Evolutionary conservation across 805 yeast genomes (phyloP).

Genomic region (Candida parachauliodes): DNA sequence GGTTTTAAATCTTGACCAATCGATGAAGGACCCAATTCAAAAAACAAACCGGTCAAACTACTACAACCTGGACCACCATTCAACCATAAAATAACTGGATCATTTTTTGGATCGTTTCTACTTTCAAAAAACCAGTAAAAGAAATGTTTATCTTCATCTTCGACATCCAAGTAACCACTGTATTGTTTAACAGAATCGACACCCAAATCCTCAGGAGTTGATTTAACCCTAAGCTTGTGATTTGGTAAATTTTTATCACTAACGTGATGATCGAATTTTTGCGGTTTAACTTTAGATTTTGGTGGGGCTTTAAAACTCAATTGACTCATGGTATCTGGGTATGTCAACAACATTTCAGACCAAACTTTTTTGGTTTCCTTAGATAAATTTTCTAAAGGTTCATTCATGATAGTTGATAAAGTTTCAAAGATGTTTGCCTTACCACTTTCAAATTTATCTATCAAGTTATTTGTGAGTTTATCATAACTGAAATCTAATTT

Average conservation of each 20-base stretch:
- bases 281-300: constrained; percentile 43
- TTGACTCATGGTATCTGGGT: constrained; percentile 52
- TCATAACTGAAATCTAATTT: constrained; percentile 11
- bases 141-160: constrained; percentile 61
- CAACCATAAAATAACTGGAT: constrained; percentile 33
- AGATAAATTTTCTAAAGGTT: constrained; percentile 48
- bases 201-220: constrained; percentile 65
- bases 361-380: constrained; percentile 50
- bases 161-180: constrained; percentile 81
- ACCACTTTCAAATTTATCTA: constrained; percentile 15
- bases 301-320: constrained; percentile 52
- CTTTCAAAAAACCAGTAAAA: constrained; percentile 45
- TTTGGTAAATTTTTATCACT: constrained; percentile 37
- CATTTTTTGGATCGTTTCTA: constrained; percentile 39
- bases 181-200: constrained; percentile 79
- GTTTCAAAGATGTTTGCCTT: constrained; percentile 35
- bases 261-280: constrained; percentile 34
- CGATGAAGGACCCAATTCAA: constrained; percentile 32
- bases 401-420: constrained; percentile 49
- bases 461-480: constrained; percentile 8
- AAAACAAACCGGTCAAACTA: constrained; percentile 31
- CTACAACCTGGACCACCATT: constrained; percentile 39
- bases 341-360: constrained; percentile 59
- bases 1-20: constrained; percentile 27
- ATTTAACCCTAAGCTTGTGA: constrained; percentile 57